A percentile compares a stretch with the other conserved stretches of the same genome.
Conservation (phyloP, 2,329 filamentous ascomycete species). For the Leptosphaerulina australis region DNA sequence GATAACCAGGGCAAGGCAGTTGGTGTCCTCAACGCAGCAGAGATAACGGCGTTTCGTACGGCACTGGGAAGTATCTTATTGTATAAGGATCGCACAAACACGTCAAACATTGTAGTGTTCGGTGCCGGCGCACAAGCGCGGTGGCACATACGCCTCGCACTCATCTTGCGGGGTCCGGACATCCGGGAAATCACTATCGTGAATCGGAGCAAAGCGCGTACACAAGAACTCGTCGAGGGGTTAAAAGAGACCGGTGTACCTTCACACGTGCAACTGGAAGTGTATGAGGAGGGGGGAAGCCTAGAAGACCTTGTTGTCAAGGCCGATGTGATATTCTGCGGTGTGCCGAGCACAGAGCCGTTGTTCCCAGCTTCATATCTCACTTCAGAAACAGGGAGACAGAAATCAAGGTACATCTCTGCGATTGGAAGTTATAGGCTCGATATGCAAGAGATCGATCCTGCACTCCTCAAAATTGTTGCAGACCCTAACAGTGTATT, state of each 20-base stretch:
- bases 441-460: conserved; percentile 58
- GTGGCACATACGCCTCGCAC: conserved; percentile 57
- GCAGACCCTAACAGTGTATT: conserved; percentile 4
- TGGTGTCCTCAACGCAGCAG: conserved; percentile 74
- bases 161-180: conserved; percentile 46
- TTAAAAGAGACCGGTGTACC: conserved; percentile 1
- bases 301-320: conserved; percentile 36
- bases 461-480: conserved; percentile 46
- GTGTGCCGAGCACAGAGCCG: conserved; percentile 54
- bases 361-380: conserved; percentile 52
- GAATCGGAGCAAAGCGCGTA: conserved; percentile 27
- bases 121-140: conserved; percentile 58
- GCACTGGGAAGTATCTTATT: conserved; percentile 73
- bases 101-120: conserved; percentile 53
- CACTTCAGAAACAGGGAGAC: conserved; percentile 1
- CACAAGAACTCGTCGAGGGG: conserved; percentile 15
- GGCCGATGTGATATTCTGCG: conserved; percentile 57
- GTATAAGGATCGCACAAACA: conserved; percentile 21
- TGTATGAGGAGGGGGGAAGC: background rate
- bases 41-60: conserved; percentile 81
- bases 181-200: conserved; percentile 39
- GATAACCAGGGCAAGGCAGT: conserved; percentile 59
- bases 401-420: conserved; percentile 29
- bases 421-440: conserved; percentile 39
- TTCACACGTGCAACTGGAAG: background rate